Conservation (phyloP, 2,329 filamentous ascomycete genomes). For the Aspergillus tubingensis region DNA sequence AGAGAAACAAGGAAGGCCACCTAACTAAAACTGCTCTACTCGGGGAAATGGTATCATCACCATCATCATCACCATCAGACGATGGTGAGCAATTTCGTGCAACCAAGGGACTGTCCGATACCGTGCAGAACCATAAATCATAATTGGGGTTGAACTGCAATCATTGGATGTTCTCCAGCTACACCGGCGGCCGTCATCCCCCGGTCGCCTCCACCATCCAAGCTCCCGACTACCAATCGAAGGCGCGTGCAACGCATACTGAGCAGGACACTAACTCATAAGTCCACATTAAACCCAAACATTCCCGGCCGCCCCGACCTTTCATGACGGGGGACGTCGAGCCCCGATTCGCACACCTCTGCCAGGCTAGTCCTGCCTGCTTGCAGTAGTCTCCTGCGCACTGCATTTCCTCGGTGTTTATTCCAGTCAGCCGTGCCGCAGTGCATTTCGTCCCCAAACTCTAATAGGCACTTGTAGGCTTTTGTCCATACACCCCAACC, state of each 20-base stretch:
- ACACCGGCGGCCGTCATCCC: neutral
- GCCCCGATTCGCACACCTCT: neutral
- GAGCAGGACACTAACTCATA: neutral
- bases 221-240: neutral
- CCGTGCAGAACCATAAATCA: neutral
- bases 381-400: neutral
- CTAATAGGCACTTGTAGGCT: constrained; percentile 10
- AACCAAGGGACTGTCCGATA: neutral
- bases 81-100: neutral
- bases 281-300: neutral
- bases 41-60: neutral
- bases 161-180: neutral
- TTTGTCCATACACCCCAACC: constrained; percentile 22
- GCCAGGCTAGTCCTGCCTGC: neutral
- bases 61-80: neutral
- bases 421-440: neutral
- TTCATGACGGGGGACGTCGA: neutral
- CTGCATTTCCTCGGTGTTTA: neutral
- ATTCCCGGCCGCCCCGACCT: constrained; percentile 11
- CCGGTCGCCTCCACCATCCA: neutral
- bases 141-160: neutral
- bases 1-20: neutral
- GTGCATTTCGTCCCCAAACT: neutral
- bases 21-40: neutral
- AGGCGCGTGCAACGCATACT: neutral